These are phyloP conservation scores for Coniosporium apollinis DNA, from an alignment of 495 filamentous ascomycete genomes.

Conservation along the genomic window DNA sequence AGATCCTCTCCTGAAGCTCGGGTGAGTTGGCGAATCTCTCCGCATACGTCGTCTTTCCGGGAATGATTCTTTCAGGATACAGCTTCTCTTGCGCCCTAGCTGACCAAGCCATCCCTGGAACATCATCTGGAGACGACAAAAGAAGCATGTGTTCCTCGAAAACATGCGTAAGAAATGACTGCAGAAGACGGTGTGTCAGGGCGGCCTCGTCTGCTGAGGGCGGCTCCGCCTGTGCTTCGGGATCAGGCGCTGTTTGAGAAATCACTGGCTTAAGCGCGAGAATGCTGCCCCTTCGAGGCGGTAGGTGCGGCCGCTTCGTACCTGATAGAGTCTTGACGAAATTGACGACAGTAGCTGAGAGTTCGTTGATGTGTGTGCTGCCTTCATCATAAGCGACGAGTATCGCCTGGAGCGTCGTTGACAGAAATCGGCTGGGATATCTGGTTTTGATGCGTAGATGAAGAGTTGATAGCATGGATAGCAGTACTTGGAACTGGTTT, in stretches of 20 bases:
- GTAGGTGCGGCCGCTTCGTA: conserved; percentile 54
- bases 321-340: conserved; percentile 61
- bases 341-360: conserved; percentile 56
- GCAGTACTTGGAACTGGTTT: conserved; percentile 53
- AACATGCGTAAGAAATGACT: conserved; percentile 74
- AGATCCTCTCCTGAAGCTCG: conserved; percentile 44
- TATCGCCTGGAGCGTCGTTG: conserved; percentile 69
- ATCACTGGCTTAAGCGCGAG: conserved; percentile 25
- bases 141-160: conserved; percentile 60
- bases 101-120: conserved; percentile 56
- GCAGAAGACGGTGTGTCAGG: conserved; percentile 53
- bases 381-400: conserved; percentile 44
- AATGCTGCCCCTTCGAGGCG: conserved; percentile 48
- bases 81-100: conserved; percentile 58
- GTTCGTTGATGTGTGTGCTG: conserved; percentile 34
- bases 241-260: conserved; percentile 47
- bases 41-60: conserved; percentile 38
- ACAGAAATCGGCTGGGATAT: conserved; percentile 80
- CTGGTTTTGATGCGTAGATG: conserved; percentile 81
- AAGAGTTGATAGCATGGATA: conserved; percentile 68
- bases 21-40: conserved; percentile 47
- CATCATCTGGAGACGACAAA: conserved; percentile 32
- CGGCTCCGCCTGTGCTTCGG: conserved; percentile 48
- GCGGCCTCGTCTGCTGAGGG: conserved; percentile 35
- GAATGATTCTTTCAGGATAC: conserved; percentile 41